A percentile compares a stretch with the other conserved stretches of the same genome.
Conservation (phyloP, 2,329 filamentous ascomycete genomes). For the Arthroderma uncinatum region DNA sequence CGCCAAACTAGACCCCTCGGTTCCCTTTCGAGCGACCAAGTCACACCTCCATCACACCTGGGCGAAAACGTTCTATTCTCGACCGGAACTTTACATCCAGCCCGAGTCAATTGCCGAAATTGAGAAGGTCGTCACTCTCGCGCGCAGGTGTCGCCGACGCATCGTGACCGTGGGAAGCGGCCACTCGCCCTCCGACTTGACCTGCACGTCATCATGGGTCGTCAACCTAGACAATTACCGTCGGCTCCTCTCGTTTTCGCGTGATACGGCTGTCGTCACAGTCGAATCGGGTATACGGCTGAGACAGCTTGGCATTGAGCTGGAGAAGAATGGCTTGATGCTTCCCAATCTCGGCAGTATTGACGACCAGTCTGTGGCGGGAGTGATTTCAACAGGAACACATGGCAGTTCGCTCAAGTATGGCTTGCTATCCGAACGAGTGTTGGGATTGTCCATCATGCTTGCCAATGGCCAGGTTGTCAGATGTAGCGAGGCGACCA, state of each 20-base stretch:
- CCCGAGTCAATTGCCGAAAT: slow-evolving; percentile 70
- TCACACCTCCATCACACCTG: slow-evolving; percentile 79
- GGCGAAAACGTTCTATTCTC: slow-evolving; percentile 83
- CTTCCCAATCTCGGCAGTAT: slow-evolving; percentile 92
- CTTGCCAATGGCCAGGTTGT: slow-evolving; percentile 67
- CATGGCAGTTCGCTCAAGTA: slow-evolving; percentile 80
- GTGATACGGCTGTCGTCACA: slow-evolving; percentile 53
- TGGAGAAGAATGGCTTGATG: slow-evolving; percentile 65
- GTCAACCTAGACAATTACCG: slow-evolving; percentile 81
- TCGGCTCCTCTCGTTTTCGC: slow-evolving; percentile 59
- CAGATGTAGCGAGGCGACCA: slow-evolving; percentile 55
- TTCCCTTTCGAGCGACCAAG: slow-evolving; percentile 66
- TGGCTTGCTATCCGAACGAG: slow-evolving; percentile 70
- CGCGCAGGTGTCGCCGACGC: slow-evolving; percentile 66
- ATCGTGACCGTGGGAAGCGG: slow-evolving; percentile 80
- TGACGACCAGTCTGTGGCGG: slow-evolving; percentile 84
- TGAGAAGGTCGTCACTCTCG: slow-evolving; percentile 69
- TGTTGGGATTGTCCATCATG: slow-evolving; percentile 65
- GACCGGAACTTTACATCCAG: slow-evolving; percentile 82
- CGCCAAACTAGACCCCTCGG: slow-evolving; percentile 45
- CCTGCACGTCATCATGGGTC: slow-evolving; percentile 88
- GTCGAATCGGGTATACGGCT: slow-evolving; percentile 86
- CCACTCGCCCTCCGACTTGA: slow-evolving; percentile 85
- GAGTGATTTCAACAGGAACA: slow-evolving; percentile 84
- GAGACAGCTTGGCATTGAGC: slow-evolving; percentile 57